phyloP scores from a whole-genome alignment of 2,329 filamentous ascomycete species.

The Ascochyta koolunga region DNA sequence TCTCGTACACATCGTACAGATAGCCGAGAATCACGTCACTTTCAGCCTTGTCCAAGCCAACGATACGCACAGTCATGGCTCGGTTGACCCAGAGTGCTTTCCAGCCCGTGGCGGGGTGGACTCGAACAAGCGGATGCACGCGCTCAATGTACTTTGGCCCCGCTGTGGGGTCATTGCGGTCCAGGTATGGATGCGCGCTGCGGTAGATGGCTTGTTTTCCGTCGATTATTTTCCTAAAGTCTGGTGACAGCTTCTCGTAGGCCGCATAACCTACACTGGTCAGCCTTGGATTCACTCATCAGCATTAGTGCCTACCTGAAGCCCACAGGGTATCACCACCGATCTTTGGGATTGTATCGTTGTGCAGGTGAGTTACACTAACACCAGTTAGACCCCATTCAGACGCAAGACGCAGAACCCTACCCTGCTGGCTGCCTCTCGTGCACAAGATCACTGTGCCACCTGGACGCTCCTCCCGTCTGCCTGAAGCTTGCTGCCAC shows the following conservation, averaged over 20 bases:
- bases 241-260: slow-evolving; percentile 74
- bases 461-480: slow-evolving; percentile 70
- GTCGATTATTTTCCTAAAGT: slow-evolving; percentile 73
- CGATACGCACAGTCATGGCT: slow-evolving; percentile 70
- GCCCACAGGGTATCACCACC: slow-evolving; percentile 78
- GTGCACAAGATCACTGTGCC: slow-evolving; percentile 75
- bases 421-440: slow-evolving; percentile 70
- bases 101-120: slow-evolving; percentile 76
- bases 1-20: slow-evolving; percentile 71
- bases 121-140: slow-evolving; percentile 70
- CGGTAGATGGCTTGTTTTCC: slow-evolving; percentile 68
- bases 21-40: slow-evolving; percentile 72
- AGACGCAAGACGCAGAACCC: background rate
- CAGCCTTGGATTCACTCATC: slow-evolving; percentile 31
- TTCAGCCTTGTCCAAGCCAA: slow-evolving; percentile 71
- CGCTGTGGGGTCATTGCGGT: slow-evolving; percentile 64
- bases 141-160: slow-evolving; percentile 72
- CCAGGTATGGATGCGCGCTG: slow-evolving; percentile 71
- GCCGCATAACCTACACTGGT: slow-evolving; percentile 61
- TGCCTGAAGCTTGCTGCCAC: slow-evolving; percentile 66
- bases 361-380: slow-evolving; percentile 70
- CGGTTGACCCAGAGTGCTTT: slow-evolving; percentile 76
- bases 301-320: slow-evolving; percentile 40
- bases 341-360: slow-evolving; percentile 67
- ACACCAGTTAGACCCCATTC: background rate